Evolutionary conservation across 441 rosid genomes (phyloP).

Genomic region (Aleurites moluccanus): DNA sequence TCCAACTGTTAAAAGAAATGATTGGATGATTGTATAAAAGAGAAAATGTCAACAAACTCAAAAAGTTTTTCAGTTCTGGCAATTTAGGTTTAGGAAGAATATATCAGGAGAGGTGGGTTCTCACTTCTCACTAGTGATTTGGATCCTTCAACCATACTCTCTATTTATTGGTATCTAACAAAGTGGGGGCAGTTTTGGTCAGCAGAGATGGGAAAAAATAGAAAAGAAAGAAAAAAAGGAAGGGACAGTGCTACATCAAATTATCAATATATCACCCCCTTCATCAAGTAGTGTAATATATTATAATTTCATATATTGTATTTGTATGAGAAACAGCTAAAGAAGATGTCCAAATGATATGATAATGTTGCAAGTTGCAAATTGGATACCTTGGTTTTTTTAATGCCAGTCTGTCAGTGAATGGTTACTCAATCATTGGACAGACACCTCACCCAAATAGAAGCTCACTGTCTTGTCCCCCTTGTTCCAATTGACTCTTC

Average conservation of each 20-base stretch:
- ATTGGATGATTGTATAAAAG: background rate
- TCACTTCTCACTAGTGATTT: background rate
- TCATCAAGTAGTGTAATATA: background rate
- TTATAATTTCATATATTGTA: background rate
- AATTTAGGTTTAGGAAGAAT: background rate
- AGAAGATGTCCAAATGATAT: background rate
- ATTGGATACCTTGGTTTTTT: background rate
- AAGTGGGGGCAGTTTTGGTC: slow-evolving; percentile 2
- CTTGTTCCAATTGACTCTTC: background rate
- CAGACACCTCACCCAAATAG: slow-evolving; percentile 16
- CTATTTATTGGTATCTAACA: background rate
- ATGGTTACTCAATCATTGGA: slow-evolving; percentile 24
- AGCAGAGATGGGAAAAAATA: background rate
- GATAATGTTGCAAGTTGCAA: slow-evolving; percentile 5
- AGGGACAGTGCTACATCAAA: background rate
- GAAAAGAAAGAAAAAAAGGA: background rate
- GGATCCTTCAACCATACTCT: background rate
- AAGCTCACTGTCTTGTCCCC: background rate
- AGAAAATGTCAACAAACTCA: background rate
- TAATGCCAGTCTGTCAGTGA: slow-evolving; percentile 7
- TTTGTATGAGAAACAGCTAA: background rate
- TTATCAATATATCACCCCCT: background rate
- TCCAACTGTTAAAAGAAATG: background rate
- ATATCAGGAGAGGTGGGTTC: background rate
- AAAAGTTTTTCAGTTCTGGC: background rate